These are phyloP conservation scores for Phytopythium aichiense DNA, from an alignment of 352 stramenopile genomes.

Conservation along the genomic window DNA sequence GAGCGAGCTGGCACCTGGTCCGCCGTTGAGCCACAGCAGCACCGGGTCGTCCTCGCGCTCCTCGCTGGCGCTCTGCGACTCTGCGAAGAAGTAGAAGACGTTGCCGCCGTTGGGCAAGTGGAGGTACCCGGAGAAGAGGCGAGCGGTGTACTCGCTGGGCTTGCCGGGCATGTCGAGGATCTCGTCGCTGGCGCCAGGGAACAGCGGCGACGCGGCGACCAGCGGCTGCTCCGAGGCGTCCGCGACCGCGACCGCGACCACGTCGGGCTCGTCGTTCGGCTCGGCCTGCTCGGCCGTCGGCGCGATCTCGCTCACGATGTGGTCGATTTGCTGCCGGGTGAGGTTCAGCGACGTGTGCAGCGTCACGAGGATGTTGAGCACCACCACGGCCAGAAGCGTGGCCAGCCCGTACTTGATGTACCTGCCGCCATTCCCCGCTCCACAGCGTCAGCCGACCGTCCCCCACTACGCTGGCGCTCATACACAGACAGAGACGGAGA, in stretches of 20 bases:
- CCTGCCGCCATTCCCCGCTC: slow-evolving; percentile 3
- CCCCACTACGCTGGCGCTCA: too few relatives aligned
- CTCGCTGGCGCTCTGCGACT: slow-evolving; percentile 41
- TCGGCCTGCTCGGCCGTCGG: not conserved
- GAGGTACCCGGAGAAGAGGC: slow-evolving; percentile 61
- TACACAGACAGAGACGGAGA: not conserved
- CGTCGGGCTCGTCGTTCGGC: not conserved
- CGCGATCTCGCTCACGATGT: slow-evolving; percentile 3
- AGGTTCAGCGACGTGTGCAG: slow-evolving; percentile 5
- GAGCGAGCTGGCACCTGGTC: slow-evolving; percentile 55
- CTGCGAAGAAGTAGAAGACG: slow-evolving; percentile 68
- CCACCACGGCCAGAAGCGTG: slow-evolving; percentile 16
- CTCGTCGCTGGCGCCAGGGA: slow-evolving; percentile 37
- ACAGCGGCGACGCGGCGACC: not conserved
- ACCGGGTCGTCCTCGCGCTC: slow-evolving; percentile 36
- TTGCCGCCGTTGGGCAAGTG: slow-evolving; percentile 44
- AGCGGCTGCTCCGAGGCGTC: slow-evolving; percentile 3
- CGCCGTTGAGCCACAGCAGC: slow-evolving; percentile 68
- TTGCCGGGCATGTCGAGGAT: slow-evolving; percentile 40
- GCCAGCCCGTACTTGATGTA: slow-evolving; percentile 21
- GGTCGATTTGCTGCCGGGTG: slow-evolving; percentile 6
- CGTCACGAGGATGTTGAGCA: slow-evolving; percentile 28
- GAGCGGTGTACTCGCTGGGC: slow-evolving; percentile 40
- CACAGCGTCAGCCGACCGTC: not conserved
- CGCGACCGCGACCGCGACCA: slow-evolving; percentile 9